These are phyloP conservation scores for Pseudogymnoascus sp. DNA, from an alignment of 2,329 filamentous ascomycete species.

Conservation along the genomic window DNA sequence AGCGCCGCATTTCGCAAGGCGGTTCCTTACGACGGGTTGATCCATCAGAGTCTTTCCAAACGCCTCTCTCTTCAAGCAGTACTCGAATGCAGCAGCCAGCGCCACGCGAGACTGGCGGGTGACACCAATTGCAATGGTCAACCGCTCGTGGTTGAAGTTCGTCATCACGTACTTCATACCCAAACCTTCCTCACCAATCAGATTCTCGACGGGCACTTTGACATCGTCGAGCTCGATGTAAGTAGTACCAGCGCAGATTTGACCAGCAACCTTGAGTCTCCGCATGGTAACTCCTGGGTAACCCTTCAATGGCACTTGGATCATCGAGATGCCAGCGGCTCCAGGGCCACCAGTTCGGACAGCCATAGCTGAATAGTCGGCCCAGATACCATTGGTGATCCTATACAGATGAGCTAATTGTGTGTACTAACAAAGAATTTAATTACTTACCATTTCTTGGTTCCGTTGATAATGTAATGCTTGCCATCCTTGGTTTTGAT, in stretches of 20 bases:
- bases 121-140: conserved; percentile 55
- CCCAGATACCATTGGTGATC: conserved; percentile 65
- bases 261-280: conserved; percentile 56
- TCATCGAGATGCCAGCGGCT: conserved; percentile 56
- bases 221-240: conserved; percentile 72
- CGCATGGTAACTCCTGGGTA: conserved; percentile 60
- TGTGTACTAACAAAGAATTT: not conserved
- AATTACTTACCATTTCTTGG: conserved; percentile 58
- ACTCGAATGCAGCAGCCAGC: conserved; percentile 49
- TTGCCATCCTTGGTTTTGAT: conserved; percentile 52
- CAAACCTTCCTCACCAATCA: conserved; percentile 59
- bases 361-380: conserved; percentile 60
- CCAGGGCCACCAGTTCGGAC: conserved; percentile 57
- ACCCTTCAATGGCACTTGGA: conserved; percentile 62
- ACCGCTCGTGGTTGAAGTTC: conserved; percentile 72
- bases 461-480: conserved; percentile 63
- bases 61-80: conserved; percentile 56
- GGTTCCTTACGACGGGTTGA: conserved; percentile 64
- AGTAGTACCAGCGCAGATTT: conserved; percentile 58
- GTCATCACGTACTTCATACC: conserved; percentile 71
- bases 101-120: conserved; percentile 55
- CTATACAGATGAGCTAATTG: not conserved
- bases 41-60: conserved; percentile 63
- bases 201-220: conserved; percentile 58
- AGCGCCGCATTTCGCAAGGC: conserved; percentile 61